phyloP scores from a whole-genome alignment of 2,329 filamentous ascomycete genomes.

The Colletotrichum cordylinicola region DNA sequence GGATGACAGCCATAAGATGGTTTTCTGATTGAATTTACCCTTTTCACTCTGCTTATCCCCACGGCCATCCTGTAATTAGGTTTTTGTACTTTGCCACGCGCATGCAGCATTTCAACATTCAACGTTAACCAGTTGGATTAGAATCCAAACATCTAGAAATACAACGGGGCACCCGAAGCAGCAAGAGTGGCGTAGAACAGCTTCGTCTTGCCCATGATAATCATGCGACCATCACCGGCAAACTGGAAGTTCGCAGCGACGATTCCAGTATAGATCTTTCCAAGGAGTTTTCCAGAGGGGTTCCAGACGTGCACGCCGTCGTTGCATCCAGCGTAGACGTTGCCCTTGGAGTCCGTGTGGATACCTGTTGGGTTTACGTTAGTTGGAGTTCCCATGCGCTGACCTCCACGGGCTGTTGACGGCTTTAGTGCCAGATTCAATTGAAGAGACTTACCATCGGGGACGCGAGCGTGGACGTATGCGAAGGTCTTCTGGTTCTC shows the following conservation, averaged over 20 bases:
- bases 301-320: conserved; percentile 58
- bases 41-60: background rate
- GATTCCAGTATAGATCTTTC: conserved; percentile 60
- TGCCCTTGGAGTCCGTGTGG: conserved; percentile 58
- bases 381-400: conserved; percentile 27
- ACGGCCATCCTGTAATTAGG: background rate
- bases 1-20: background rate
- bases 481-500: conserved; percentile 61
- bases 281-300: conserved; percentile 49
- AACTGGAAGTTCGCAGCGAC: conserved; percentile 53
- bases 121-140: background rate
- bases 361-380: conserved; percentile 44
- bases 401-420: background rate
- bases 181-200: conserved; percentile 36
- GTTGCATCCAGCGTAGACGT: conserved; percentile 57
- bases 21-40: background rate
- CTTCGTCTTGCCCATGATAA: conserved; percentile 39
- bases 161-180: conserved; percentile 18
- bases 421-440: background rate
- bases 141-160: background rate
- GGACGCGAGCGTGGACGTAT: conserved; percentile 56
- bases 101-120: background rate
- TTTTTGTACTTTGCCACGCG: background rate
- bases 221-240: conserved; percentile 39
- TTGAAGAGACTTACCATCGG: conserved; percentile 54